Evolutionary conservation across 441 rosid genomes (phyloP).

Genomic region (Sinapis alba): DNA sequence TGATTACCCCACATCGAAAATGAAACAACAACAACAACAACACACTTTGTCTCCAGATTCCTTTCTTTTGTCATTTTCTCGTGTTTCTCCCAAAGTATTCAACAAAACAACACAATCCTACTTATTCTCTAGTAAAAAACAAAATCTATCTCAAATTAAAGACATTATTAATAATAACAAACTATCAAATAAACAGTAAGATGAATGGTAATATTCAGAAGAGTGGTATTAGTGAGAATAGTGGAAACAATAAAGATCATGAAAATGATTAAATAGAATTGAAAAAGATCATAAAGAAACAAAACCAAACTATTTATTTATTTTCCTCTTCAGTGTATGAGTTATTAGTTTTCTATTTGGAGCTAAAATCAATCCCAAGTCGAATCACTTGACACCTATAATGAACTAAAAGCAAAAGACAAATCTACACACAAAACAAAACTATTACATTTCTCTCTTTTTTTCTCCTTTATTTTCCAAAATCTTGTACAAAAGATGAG

Average conservation of each 20-base stretch:
- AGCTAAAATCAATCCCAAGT: slow-evolving; percentile 8
- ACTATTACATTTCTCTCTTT: not conserved
- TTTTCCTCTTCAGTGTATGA: not conserved
- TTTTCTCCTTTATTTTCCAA: slow-evolving; percentile 14
- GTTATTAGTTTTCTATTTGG: not conserved
- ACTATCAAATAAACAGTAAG: not conserved
- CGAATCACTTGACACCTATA: slow-evolving; percentile 32
- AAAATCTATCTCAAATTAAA: slow-evolving; percentile 18
- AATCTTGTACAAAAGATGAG: slow-evolving; percentile 40
- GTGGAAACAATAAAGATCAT: not conserved
- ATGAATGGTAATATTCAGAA: not conserved
- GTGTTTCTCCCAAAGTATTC: slow-evolving; percentile 43
- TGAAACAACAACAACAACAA: slow-evolving; percentile 73
- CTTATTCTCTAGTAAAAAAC: slow-evolving; percentile 19
- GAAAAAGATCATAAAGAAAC: not conserved
- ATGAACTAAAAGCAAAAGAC: slow-evolving; percentile 39
- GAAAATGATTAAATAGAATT: not conserved
- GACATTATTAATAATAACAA: not conserved
- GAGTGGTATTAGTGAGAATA: not conserved
- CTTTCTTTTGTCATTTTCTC: slow-evolving; percentile 49
- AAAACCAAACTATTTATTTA: not conserved
- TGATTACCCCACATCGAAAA: slow-evolving; percentile 69
- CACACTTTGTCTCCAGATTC: slow-evolving; percentile 60
- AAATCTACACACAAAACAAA: slow-evolving; percentile 28
- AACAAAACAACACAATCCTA: slow-evolving; percentile 32